Evolutionary conservation across 768 basidiomycete species (phyloP).

Genomic region (Rhizopogon rudus): DNA sequence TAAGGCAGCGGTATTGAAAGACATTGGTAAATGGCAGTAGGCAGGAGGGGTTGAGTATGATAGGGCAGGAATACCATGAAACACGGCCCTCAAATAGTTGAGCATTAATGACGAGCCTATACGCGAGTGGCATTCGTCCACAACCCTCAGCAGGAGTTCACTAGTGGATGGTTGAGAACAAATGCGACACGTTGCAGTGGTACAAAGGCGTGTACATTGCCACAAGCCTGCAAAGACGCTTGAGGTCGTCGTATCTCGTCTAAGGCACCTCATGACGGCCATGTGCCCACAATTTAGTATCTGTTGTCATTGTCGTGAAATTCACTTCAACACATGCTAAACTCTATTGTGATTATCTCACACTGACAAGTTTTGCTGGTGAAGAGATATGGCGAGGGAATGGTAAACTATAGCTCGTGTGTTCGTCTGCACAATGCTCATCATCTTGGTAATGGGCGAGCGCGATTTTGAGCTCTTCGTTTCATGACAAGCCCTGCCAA

Average conservation of each 20-base stretch:
- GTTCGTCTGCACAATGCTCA: not conserved
- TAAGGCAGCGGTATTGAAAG: not conserved
- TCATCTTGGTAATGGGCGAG: conserved; percentile 54
- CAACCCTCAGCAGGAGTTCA: not conserved
- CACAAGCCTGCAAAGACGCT: not conserved
- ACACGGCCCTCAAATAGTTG: not conserved
- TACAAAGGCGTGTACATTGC: not conserved
- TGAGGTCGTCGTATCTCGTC: not conserved
- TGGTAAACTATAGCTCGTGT: not conserved
- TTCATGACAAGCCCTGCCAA: conserved; percentile 62
- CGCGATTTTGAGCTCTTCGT: conserved; percentile 41
- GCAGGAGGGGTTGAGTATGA: not conserved
- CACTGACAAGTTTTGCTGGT: not conserved
- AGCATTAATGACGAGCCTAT: not conserved
- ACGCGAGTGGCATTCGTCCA: not conserved
- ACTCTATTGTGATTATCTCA: not conserved
- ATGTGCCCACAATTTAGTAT: not conserved
- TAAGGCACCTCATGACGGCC: not conserved
- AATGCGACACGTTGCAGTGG: not conserved
- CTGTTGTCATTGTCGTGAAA: too few species aligned
- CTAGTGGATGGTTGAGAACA: not conserved
- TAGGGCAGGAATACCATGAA: not conserved
- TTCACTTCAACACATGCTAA: not conserved
- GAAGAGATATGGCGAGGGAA: not conserved
- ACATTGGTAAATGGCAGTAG: not conserved